These are phyloP conservation scores for Dioscorea cayenensis DNA, from an alignment of 116 monocot species.

Conservation along the genomic window DNA sequence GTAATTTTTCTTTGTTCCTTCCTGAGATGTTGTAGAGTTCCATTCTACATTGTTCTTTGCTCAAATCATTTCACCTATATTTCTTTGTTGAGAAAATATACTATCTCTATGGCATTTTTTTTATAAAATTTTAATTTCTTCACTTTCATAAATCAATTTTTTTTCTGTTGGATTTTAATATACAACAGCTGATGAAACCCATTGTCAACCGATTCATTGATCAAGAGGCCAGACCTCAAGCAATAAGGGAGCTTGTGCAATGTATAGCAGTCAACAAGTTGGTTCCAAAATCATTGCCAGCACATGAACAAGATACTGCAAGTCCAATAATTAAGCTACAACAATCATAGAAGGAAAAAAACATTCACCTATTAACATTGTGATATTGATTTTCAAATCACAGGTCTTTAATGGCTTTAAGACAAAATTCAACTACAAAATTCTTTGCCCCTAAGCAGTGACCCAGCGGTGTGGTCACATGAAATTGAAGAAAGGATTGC, in stretches of 20 bases:
- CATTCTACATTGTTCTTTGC: not conserved
- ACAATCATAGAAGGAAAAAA: not conserved
- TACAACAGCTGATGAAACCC: constrained; percentile 59
- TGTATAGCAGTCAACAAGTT: constrained; percentile 46
- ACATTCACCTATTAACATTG: not conserved
- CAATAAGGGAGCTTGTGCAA: constrained; percentile 52
- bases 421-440: constrained; percentile 15
- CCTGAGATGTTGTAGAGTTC: not conserved
- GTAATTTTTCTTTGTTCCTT: no score
- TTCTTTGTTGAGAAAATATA: not conserved
- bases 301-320: constrained; percentile 40
- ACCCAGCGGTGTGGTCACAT: constrained; percentile 17
- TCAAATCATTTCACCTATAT: not conserved
- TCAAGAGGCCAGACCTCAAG: constrained; percentile 59
- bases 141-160: not conserved
- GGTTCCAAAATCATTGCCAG: constrained; percentile 27
- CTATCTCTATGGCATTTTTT: no score
- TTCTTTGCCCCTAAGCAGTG: constrained; percentile 17
- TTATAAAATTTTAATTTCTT: not conserved
- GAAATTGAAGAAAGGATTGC: constrained; percentile 19
- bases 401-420: constrained; percentile 19
- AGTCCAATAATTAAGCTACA: constrained; percentile 3
- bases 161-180: no score
- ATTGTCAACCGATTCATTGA: constrained; percentile 62
- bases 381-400: not conserved